Conservation (phyloP, 78 protist species). For the Dictyostelium capitatum region DNA sequence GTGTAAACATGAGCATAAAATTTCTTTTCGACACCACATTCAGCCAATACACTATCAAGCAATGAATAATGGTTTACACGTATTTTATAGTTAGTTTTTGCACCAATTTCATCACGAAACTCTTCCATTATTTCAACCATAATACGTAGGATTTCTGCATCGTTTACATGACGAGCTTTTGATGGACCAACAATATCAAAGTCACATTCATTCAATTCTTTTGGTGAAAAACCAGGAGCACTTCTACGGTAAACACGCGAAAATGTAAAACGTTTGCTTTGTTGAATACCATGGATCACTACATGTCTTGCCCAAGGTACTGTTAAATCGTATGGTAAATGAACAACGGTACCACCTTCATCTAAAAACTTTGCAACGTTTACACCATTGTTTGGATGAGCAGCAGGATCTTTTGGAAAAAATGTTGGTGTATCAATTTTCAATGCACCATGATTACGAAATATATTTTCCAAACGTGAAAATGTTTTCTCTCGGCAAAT, state of each 20-base stretch:
- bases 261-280: conserved; percentile 24
- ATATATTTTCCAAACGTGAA: conserved; percentile 15
- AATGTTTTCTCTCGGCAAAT: conserved; percentile 17
- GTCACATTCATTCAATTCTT: conserved; percentile 79
- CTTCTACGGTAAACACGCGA: conserved; percentile 57
- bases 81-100: conserved; percentile 8
- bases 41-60: conserved; percentile 34
- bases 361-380: conserved; percentile 58
- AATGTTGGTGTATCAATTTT: conserved; percentile 73
- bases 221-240: conserved; percentile 64
- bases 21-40: conserved; percentile 53
- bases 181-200: conserved; percentile 83
- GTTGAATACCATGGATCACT: conserved; percentile 51
- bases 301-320: conserved; percentile 84
- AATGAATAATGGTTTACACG: conserved; percentile 42
- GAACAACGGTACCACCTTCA: conserved; percentile 79
- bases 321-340: conserved; percentile 77
- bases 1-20: not conserved
- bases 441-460: conserved; percentile 70
- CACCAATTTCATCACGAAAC: conserved; percentile 41
- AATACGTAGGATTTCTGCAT: conserved; percentile 67
- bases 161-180: conserved; percentile 26
- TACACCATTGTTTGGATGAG: not conserved
- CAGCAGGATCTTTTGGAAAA: conserved; percentile 54
- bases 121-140: conserved; percentile 76